Percentiles rank a stretch among this genome's conserved stretches.
These are phyloP conservation scores for Manihot esculenta DNA, from an alignment of 441 rosid genomes.

Conservation along the genomic window DNA sequence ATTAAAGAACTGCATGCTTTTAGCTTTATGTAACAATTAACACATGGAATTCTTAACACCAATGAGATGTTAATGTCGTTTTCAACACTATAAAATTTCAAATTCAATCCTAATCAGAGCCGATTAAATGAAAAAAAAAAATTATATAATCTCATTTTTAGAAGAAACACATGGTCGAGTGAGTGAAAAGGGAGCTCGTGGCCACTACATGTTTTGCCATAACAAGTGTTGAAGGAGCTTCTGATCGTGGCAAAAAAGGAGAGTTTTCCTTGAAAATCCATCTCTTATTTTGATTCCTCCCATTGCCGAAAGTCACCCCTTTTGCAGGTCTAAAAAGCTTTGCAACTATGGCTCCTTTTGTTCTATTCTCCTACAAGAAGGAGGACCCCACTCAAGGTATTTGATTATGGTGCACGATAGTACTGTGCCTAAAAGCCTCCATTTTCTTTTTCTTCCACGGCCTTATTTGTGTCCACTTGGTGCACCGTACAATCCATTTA, in stretches of 20 bases:
- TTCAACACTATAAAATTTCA: too few species aligned
- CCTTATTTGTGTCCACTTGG: constrained; percentile 4
- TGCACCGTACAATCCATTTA: constrained; percentile 15
- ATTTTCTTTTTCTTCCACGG: neutral
- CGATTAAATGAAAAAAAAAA: too few species aligned
- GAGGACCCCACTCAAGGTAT: neutral
- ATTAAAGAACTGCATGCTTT: neutral
- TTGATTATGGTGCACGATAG: neutral
- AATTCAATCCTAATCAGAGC: neutral
- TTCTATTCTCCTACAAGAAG: too few species aligned
- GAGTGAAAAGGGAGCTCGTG: constrained; percentile 12
- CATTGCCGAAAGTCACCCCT: constrained; percentile 31
- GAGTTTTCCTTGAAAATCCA: constrained; percentile 2
- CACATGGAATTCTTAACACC: constrained; percentile 10
- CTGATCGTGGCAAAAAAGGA: constrained; percentile 3
- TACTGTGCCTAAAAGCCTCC: neutral
- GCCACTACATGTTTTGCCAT: constrained; percentile 25
- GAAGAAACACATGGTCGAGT: too few species aligned
- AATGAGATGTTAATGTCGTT: too few species aligned
- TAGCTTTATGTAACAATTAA: too few species aligned
- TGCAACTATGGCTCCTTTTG: too few species aligned
- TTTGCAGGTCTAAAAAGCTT: neutral
- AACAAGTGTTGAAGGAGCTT: constrained; percentile 19
- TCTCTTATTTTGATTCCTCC: constrained; percentile 18
- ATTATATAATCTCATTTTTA: too few species aligned